Evolutionary conservation across 805 yeast genomes (phyloP), one percentile per base, ranked within the genome.

Genomic region (Saccharomycopsis javanensis): DNA sequence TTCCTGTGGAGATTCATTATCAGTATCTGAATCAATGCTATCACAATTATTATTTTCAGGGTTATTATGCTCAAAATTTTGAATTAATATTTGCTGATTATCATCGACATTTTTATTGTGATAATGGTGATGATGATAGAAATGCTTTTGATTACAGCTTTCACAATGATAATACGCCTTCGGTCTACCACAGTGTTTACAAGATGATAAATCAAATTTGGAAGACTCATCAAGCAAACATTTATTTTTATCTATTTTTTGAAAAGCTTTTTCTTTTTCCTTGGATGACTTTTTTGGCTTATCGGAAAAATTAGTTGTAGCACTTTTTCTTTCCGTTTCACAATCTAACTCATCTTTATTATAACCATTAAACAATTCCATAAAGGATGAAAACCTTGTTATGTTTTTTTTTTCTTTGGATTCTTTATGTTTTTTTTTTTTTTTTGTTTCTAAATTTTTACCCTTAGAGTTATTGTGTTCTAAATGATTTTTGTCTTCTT

Each of bases 61-160:
- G n/a, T n/a, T 35, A 2, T 34, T 34, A 13, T 6, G 38, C 23
- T 37, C 23, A 37, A 16, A 37, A 16, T 34, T 34, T 15, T 11
- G 5, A 4, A 34, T 11, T 34, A 8, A 4, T 15, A 13, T 5
- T 35, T 15, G n/a, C n/a, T 35, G 20, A 35, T 16, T 35, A 2
- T 50, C 37, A 28, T n/a, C 20, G 4, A 13, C 53, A 11, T 31
- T 23, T 16, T 23, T 42, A 4, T 42, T 27, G 10, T 38, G 55
- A 33, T 55, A 51, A 31, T 51, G 51, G 25, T 55, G 57, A 35
- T 55, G 58, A 27, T 55, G 58, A 33, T 51, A 55, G 33, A 23
- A 51, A 20, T 51, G 55, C 23, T 51, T 55, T 31, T 51, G 31
- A 25, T 42, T 51, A 23, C 55, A 55, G 6, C 31, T 51, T 38